Conservation (phyloP, 441 rosid genomes). For the Pelargonium hybrid region DNA sequence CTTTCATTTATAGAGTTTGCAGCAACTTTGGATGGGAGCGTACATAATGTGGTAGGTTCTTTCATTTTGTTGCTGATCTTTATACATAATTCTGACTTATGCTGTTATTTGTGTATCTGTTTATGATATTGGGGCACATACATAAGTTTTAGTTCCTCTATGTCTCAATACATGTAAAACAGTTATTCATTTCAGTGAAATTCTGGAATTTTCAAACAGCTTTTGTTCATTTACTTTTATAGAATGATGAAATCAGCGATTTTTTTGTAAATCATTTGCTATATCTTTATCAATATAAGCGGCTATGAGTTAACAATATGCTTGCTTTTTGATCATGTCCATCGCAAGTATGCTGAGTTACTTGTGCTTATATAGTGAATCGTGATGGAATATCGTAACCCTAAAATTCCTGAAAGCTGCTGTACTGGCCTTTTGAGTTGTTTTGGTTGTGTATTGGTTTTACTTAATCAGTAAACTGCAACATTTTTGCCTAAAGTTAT, state of each 20-base stretch:
- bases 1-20: slow-evolving; percentile 58
- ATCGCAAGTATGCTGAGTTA: no score
- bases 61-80: slow-evolving; percentile 16
- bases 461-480: neutral
- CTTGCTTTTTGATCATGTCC: no score
- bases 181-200: neutral
- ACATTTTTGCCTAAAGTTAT: neutral
- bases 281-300: neutral
- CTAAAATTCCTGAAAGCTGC: neutral
- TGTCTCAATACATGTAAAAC: slow-evolving; percentile 6
- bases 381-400: neutral
- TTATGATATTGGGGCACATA: slow-evolving; percentile 3
- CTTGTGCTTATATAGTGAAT: no score
- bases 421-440: neutral
- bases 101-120: neutral
- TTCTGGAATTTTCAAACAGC: neutral
- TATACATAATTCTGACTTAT: slow-evolving; percentile 14
- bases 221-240: neutral
- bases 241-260: neutral
- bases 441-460: neutral
- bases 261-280: neutral
- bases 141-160: slow-evolving; percentile 16
- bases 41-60: slow-evolving; percentile 50
- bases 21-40: slow-evolving; percentile 50
- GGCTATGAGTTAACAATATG: neutral